A percentile compares a stretch with the other conserved stretches of the same genome.
phyloP scores from a whole-genome alignment of 805 yeast genomes.

The Clavispora phyllophila region DNA sequence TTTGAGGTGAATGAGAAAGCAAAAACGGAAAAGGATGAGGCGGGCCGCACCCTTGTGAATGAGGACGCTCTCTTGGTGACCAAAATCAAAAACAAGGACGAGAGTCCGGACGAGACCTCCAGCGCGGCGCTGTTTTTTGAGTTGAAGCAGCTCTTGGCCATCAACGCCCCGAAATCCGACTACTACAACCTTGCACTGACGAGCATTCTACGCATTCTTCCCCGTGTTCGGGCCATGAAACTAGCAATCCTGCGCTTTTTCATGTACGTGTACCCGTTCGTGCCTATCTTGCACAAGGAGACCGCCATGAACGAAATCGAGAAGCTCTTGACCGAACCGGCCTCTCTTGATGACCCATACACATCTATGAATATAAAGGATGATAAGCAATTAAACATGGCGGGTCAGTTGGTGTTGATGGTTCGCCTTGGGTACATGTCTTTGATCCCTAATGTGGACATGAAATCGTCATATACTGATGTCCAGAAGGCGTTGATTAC shows the following conservation, averaged over 20 bases:
- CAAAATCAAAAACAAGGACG: slow-evolving; percentile 15
- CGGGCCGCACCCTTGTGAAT: slow-evolving; percentile 2
- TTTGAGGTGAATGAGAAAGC: background rate
- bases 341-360: slow-evolving; percentile 14
- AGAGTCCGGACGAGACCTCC: slow-evolving; percentile 2
- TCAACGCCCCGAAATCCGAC: slow-evolving; percentile 17
- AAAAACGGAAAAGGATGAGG: background rate
- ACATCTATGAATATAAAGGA: slow-evolving; percentile 19
- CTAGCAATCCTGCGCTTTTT: slow-evolving; percentile 29
- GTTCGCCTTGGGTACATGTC: slow-evolving; percentile 35
- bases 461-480: slow-evolving; percentile 21
- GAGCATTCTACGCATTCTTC: slow-evolving; percentile 27
- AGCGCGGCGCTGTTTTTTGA: slow-evolving; percentile 28
- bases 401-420: slow-evolving; percentile 27
- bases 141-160: slow-evolving; percentile 19
- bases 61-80: slow-evolving; percentile 28
- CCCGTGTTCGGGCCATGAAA: slow-evolving; percentile 20
- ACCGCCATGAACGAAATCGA: slow-evolving; percentile 22
- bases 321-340: slow-evolving; percentile 20
- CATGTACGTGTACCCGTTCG: slow-evolving; percentile 36
- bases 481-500: slow-evolving; percentile 24
- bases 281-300: slow-evolving; percentile 31
- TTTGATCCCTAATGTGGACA: slow-evolving; percentile 30
- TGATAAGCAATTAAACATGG: slow-evolving; percentile 27
- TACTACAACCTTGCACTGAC: slow-evolving; percentile 25